A percentile compares a stretch with the other conserved stretches of the same genome.
These are phyloP conservation scores for Rhizophlyctis rosea DNA, from an alignment of 192 early-diverging fungal species.

Conservation along the genomic window DNA sequence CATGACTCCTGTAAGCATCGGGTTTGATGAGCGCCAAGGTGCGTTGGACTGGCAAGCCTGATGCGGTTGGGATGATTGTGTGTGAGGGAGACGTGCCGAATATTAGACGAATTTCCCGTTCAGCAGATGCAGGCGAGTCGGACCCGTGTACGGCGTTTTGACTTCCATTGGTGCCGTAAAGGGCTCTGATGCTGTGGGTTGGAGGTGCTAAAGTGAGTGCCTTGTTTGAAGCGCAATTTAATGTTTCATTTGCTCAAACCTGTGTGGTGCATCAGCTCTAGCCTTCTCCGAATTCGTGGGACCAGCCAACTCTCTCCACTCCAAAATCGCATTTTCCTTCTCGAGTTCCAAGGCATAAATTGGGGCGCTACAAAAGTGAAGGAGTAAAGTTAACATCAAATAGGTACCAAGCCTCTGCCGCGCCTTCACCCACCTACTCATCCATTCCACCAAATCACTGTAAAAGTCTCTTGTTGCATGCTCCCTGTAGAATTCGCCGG, in stretches of 20 bases:
- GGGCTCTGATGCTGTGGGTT: conserved; percentile 36
- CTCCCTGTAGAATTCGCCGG: conserved; percentile 51
- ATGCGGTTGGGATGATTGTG: not conserved
- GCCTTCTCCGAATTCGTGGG: conserved; percentile 54
- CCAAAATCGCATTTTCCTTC: conserved; percentile 43
- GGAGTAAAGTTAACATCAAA: not conserved
- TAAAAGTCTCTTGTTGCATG: conserved; percentile 47
- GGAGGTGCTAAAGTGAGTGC: conserved; percentile 11
- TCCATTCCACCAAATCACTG: conserved; percentile 50
- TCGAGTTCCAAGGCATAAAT: conserved; percentile 56
- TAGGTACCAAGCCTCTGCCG: not conserved
- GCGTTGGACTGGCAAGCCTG: conserved; percentile 7
- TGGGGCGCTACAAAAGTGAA: conserved; percentile 35
- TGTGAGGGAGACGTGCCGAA: conserved; percentile 36
- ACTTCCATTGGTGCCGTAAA: conserved; percentile 55
- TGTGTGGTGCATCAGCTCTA: conserved; percentile 38
- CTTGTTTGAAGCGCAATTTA: not conserved
- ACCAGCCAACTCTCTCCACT: conserved; percentile 50
- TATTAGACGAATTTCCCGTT: conserved; percentile 49
- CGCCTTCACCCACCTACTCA: conserved; percentile 40
- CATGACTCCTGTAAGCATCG: conserved; percentile 17
- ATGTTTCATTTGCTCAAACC: conserved; percentile 14
- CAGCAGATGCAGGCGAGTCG: conserved; percentile 49
- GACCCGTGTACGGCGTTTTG: conserved; percentile 62
- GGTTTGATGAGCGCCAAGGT: conserved; percentile 42